Base-by-base conservation (phyloP, 2,329 filamentous ascomycete species). In the Fusarium newnesense region DNA sequence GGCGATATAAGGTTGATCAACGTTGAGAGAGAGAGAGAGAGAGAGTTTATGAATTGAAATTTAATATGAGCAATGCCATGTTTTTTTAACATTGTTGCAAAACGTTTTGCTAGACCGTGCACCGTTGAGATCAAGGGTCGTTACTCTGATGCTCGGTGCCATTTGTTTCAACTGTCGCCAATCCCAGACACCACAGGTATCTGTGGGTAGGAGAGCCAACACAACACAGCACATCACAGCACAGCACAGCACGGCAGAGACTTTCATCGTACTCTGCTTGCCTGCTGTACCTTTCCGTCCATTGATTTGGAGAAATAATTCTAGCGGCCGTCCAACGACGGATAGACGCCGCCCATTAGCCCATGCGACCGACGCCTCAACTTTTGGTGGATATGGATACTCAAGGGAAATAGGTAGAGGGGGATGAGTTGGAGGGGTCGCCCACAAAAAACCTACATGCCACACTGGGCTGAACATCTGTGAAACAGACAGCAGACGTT, bases 301-400 rank as follows among this genome's bases (percentile, higher is more conserved):
- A 44, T 58, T 34, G 58, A 61, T 46, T 54, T 46, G 36, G 36
- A 63, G 37, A 43, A 60, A 39, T 53, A 18, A 61, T 64, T 70
- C 61, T 73, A 73, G 70, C 66, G 70, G 70, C 66, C 70, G 70
- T 73, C 70, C 61, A 58, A 60, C 70, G 66, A 73, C 61, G 70
- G 70, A 73, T 73, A 66, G 66, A 60, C 61, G 70, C 66, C 56
- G 70, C 61, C 56, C 34, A 69, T 52, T 50, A 73, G 66, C 66
- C 60, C 61, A 73, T 73, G 65, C 70, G 66, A 58, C 69, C 60
- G 69, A 61, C 70, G 69, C 70, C 70, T 73, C 65, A 70, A 73
- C 60, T 60, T 65, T 67, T 67, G 67, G 65, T 63, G 61, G 49
- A 63, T 43, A 65, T 64, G 44, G 61, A 40, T 60, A 19, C 18